Evolutionary conservation across 305 asterid genomes (phyloP), one percentile per base, ranked within the genome.

Genomic region (Euphrasia arctica): DNA sequence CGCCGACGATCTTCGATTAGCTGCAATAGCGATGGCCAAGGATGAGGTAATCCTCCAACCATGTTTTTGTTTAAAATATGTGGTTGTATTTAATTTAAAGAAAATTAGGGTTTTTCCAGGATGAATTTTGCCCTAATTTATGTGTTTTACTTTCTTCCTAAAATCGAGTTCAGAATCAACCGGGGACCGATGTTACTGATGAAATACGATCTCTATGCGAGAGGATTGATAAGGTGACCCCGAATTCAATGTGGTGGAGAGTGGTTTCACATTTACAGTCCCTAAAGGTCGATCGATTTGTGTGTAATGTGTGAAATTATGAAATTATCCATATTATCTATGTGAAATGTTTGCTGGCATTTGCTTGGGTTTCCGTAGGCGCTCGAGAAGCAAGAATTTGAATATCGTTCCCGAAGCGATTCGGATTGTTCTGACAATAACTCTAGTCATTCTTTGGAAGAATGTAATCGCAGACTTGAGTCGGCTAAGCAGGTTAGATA

Each of bases 401-500:
- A 85, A 54, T 62, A 77, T 32, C 68, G 72, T 76, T 75, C 83
- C 43, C 72, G 49, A 28, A 69, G 68, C 70, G 60, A 70, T 69
- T 65, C 75, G 36, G 72, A 77, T 68, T 67, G 79, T 77, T 74
- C 68, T 51, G 76, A 65, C 27, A 25, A 25, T 63, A 54, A 36
- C 41, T 69, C 75, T 61, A 75, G 67, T 58, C 78, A 6, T 68
- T 69, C 76, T 42, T 65, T 84, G 31, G 66, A 41, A 57, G 80
- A 71, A 58, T 72, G 83, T 61, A 72, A 29, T 39, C 80, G 74
- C 71, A 80, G 75, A 75, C 73, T 85, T 66, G 78, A 77, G 64
- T 71, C 72, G 49, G 75, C 78, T 7, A 88, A 82, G 78, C 83
- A 70, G 93, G 97, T 88, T 58, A 71, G 75, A 64, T 60, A 41